A percentile compares a stretch with the other conserved stretches of the same genome.
These are phyloP conservation scores for Candida tetrigidarum DNA, from an alignment of 1,139 yeast species.

Conservation along the genomic window DNA sequence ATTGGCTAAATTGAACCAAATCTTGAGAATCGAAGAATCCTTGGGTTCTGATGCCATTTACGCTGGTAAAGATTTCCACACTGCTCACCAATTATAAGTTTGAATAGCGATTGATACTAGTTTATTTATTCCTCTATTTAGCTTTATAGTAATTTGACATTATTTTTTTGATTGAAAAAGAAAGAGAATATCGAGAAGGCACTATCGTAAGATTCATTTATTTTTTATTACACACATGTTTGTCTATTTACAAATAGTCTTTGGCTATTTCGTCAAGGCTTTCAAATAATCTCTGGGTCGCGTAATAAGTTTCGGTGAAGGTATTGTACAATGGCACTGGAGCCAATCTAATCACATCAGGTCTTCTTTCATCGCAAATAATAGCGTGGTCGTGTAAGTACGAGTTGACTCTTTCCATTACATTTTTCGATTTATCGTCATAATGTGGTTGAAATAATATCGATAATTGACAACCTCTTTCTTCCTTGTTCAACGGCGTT, in stretches of 20 bases:
- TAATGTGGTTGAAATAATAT: slow-evolving; percentile 61
- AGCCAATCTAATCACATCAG: slow-evolving; percentile 83
- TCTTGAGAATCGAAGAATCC: slow-evolving; percentile 96
- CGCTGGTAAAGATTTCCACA: slow-evolving; percentile 90
- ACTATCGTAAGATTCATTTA: no score
- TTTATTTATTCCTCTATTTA: no score
- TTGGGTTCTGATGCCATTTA: slow-evolving; percentile 93
- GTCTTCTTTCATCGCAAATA: slow-evolving; percentile 87
- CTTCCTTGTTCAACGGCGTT: slow-evolving; percentile 62
- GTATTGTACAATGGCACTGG: slow-evolving; percentile 86
- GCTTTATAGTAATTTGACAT: no score
- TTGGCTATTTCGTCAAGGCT: slow-evolving; percentile 27
- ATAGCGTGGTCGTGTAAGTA: slow-evolving; percentile 61
- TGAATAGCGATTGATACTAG: no score
- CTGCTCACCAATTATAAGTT: slow-evolving; percentile 36
- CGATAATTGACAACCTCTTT: slow-evolving; percentile 85
- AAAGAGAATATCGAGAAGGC: no score
- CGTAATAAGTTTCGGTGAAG: slow-evolving; percentile 61
- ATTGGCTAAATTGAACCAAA: slow-evolving; percentile 96
- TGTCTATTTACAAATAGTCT: slow-evolving; percentile 10
- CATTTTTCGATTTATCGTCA: slow-evolving; percentile 37
- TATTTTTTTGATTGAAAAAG: no score
- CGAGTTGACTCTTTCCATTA: slow-evolving; percentile 66
- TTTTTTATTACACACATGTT: no score
- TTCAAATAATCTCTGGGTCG: slow-evolving; percentile 49